Percentiles rank a stretch among this genome's conserved stretches.
These are phyloP conservation scores for Poterioochromonas sp. DNA, from an alignment of 352 stramenopile species.

Conservation along the genomic window DNA sequence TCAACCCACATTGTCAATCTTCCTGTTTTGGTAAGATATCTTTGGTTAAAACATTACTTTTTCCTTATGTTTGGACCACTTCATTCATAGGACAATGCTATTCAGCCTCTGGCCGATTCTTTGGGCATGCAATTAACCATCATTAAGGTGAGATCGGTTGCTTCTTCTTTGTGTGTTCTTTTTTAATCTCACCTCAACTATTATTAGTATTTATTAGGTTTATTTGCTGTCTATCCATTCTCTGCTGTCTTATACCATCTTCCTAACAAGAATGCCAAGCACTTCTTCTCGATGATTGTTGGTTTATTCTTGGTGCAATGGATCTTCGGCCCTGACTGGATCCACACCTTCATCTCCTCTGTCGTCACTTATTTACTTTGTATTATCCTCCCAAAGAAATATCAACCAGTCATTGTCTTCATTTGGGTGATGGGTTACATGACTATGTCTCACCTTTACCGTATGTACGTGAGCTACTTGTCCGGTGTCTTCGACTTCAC, in stretches of 20 bases:
- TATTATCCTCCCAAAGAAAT: constrained; percentile 50
- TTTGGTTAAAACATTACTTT: not conserved
- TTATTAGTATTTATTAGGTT: constrained; percentile 66
- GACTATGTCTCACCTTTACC: constrained; percentile 79
- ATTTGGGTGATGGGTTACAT: constrained; percentile 88
- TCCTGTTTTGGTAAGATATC: not conserved
- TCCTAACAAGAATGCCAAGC: constrained; percentile 67
- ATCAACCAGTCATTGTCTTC: constrained; percentile 71
- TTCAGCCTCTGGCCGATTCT: not conserved
- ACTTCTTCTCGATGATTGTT: constrained; percentile 78
- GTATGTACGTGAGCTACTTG: constrained; percentile 88
- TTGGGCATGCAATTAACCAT: constrained; percentile 10
- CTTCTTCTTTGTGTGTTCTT: not conserved
- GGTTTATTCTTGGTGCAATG: constrained; percentile 85
- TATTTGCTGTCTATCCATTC: constrained; percentile 85
- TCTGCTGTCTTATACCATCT: constrained; percentile 74
- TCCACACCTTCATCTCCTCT: constrained; percentile 82
- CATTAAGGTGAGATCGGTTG: not conserved
- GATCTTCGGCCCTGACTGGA: constrained; percentile 77
- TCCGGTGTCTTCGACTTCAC: constrained; percentile 62
- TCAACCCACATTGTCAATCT: not conserved
- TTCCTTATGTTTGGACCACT: not conserved
- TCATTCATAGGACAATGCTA: not conserved
- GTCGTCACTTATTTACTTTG: constrained; percentile 75
- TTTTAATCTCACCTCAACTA: not conserved